phyloP scores from a whole-genome alignment of 345 rosid species.

The Brassica juncea region DNA sequence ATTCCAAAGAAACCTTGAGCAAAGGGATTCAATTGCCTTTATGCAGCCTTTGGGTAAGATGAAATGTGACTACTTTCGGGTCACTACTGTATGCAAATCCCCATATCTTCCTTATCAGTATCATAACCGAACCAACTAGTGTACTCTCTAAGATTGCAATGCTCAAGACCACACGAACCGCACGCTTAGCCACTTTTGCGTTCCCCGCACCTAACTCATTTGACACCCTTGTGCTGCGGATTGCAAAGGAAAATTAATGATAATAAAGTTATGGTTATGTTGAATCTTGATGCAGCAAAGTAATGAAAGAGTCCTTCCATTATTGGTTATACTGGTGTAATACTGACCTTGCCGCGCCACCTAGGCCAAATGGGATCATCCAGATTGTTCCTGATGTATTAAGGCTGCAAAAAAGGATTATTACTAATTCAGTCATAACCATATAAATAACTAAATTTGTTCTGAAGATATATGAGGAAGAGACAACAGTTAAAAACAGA shows the following conservation, averaged over 20 bases:
- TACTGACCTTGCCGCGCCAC: slow-evolving; percentile 62
- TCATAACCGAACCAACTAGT: slow-evolving; percentile 42
- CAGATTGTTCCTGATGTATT: slow-evolving; percentile 68
- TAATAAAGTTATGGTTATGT: not conserved
- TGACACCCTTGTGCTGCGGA: slow-evolving; percentile 53
- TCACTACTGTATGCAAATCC: slow-evolving; percentile 48
- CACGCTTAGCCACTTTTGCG: slow-evolving; percentile 46
- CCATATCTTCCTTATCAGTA: slow-evolving; percentile 48
- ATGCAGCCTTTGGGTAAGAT: too few species aligned
- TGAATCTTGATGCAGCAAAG: not conserved
- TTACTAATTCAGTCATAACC: not conserved
- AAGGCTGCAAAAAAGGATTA: slow-evolving; percentile 43
- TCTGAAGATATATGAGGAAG: not conserved
- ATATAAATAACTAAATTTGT: not conserved
- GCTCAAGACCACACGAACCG: slow-evolving; percentile 46
- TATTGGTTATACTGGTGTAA: not conserved
- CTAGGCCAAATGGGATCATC: slow-evolving; percentile 69
- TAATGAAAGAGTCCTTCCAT: not conserved
- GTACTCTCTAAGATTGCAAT: slow-evolving; percentile 49
- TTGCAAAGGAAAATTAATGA: not conserved
- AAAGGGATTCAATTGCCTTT: too few species aligned
- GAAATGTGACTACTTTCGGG: slow-evolving; percentile 31
- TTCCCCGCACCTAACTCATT: slow-evolving; percentile 68
- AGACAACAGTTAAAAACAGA: not conserved
- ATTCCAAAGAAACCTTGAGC: too few species aligned